phyloP scores from a whole-genome alignment of 371 early-diverging fungal species.

The Mucor piriformis region DNA sequence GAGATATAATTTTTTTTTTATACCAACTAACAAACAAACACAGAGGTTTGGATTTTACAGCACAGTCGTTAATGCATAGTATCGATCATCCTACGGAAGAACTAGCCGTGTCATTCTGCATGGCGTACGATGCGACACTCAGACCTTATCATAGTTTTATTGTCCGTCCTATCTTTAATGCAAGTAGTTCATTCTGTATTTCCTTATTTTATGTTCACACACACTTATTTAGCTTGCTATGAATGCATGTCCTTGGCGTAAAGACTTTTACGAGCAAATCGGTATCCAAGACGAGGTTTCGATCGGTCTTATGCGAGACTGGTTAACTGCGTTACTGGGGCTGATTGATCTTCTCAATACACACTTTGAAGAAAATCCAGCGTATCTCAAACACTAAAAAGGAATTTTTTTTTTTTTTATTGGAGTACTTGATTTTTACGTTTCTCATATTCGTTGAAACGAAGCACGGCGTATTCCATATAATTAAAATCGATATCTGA shows the following conservation, averaged over 20 bases:
- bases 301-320: slow-evolving; percentile 59
- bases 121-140: slow-evolving; percentile 83
- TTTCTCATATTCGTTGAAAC: slow-evolving; percentile 79
- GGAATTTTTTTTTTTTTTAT: background rate
- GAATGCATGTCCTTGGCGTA: slow-evolving; percentile 91
- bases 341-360: slow-evolving; percentile 47
- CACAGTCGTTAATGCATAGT: slow-evolving; percentile 75
- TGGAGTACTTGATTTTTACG: slow-evolving; percentile 38
- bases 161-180: slow-evolving; percentile 80
- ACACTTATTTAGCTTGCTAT: slow-evolving; percentile 79
- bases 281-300: slow-evolving; percentile 66
- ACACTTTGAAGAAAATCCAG: slow-evolving; percentile 40
- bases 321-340: slow-evolving; percentile 75
- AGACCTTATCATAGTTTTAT: slow-evolving; percentile 82
- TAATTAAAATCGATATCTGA: slow-evolving; percentile 95
- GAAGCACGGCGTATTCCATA: slow-evolving; percentile 82
- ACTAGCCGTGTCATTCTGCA: slow-evolving; percentile 78
- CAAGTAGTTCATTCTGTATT: slow-evolving; percentile 50
- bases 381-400: slow-evolving; percentile 28
- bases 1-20: background rate
- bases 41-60: slow-evolving; percentile 90
- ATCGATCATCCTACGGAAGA: slow-evolving; percentile 74
- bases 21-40: no score
- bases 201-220: background rate
- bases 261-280: slow-evolving; percentile 85